phyloP scores from a whole-genome alignment of 164 flowering plant genomes.

The Magnolia kwangsiensis region DNA sequence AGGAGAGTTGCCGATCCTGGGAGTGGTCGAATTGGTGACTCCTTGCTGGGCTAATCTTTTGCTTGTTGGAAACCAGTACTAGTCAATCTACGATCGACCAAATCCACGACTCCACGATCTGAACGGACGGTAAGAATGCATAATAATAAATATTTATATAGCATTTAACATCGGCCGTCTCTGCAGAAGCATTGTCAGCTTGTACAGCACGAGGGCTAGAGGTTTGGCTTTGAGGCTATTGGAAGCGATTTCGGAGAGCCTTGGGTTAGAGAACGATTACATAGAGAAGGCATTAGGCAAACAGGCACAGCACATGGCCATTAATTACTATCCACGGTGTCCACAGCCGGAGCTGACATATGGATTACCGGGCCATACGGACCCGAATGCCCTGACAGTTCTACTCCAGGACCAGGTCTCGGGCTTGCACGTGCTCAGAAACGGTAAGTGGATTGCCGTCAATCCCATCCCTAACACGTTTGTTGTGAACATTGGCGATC shows the following conservation, averaged over 20 bases:
- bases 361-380: slow-evolving; percentile 65
- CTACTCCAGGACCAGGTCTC: slow-evolving; percentile 64
- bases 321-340: slow-evolving; percentile 73
- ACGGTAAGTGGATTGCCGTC: slow-evolving; percentile 56
- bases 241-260: slow-evolving; percentile 65
- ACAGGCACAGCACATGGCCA: slow-evolving; percentile 70
- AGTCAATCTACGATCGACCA: no score
- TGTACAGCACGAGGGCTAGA: slow-evolving; percentile 40
- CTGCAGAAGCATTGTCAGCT: slow-evolving; percentile 39
- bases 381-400: slow-evolving; percentile 54
- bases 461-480: slow-evolving; percentile 57
- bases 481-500: slow-evolving; percentile 73
- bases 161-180: not conserved
- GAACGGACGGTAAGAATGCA: no score
- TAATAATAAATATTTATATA: no score
- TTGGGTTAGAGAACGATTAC: slow-evolving; percentile 43
- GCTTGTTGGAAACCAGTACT: no score
- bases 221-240: slow-evolving; percentile 36
- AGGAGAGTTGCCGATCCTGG: no score
- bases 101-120: no score
- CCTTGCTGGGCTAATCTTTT: no score
- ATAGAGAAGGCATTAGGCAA: slow-evolving; percentile 33
- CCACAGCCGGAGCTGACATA: slow-evolving; percentile 73
- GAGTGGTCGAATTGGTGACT: no score
- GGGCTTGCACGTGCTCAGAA: slow-evolving; percentile 52